These are phyloP conservation scores for Cyclotella atomus DNA, from an alignment of 108 stramenopile species.

Conservation along the genomic window DNA sequence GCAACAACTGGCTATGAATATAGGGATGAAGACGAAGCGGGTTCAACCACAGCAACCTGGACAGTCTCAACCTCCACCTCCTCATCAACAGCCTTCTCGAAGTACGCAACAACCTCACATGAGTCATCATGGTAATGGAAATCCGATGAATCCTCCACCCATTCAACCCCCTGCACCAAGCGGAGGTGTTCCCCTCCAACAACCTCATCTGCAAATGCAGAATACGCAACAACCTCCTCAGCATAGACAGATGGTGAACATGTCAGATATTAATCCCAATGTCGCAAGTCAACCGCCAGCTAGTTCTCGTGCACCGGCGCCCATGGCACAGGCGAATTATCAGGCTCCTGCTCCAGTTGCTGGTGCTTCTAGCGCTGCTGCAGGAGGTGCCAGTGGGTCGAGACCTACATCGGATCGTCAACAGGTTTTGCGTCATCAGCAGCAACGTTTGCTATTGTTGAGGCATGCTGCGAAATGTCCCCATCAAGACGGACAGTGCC, in stretches of 20 bases:
- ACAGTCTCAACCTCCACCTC: conserved; percentile 31
- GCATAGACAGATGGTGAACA: conserved; percentile 76
- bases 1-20: conserved; percentile 92
- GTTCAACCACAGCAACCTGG: conserved; percentile 58
- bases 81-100: conserved; percentile 38
- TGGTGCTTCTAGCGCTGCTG: conserved; percentile 28
- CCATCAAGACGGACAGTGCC: conserved; percentile 92
- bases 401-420: conserved; percentile 83
- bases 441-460: conserved; percentile 95
- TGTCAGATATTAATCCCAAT: conserved; percentile 83
- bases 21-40: conserved; percentile 87
- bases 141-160: conserved; percentile 24
- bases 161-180: conserved; percentile 6
- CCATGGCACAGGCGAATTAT: conserved; percentile 52
- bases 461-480: conserved; percentile 99
- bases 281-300: conserved; percentile 46
- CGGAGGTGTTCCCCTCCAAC: conserved; percentile 26
- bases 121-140: conserved; percentile 13
- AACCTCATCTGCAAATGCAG: conserved; percentile 57
- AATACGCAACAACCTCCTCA: conserved; percentile 52
- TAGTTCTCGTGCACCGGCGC: conserved; percentile 12
- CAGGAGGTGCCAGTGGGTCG: conserved; percentile 31
- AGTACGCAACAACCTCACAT: conserved; percentile 54
- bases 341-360: conserved; percentile 18
- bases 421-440: conserved; percentile 97